These are phyloP conservation scores for Sordariomycetes sp. DNA, from an alignment of 2,329 filamentous ascomycete genomes.

Conservation along the genomic window DNA sequence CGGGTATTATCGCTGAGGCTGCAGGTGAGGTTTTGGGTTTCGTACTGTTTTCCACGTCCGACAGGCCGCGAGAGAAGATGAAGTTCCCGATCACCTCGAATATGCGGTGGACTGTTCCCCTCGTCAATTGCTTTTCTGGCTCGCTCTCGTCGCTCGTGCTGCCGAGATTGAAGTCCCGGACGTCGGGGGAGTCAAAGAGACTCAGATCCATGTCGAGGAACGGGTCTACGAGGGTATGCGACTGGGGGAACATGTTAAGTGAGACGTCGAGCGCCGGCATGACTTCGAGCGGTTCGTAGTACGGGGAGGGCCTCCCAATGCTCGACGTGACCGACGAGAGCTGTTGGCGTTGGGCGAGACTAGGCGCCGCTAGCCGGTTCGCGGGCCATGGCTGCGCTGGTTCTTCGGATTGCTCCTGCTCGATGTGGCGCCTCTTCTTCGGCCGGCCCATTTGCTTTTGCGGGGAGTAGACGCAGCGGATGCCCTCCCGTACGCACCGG, in stretches of 20 bases:
- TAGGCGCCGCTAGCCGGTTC: not conserved
- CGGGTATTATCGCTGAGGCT: not conserved
- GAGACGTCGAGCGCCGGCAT: not conserved
- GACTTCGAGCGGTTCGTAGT: not conserved
- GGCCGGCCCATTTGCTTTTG: conserved; percentile 57
- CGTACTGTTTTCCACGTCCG: not conserved
- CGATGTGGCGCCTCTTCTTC: conserved; percentile 33
- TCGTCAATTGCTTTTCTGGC: not conserved
- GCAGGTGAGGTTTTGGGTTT: not conserved
- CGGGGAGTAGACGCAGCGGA: conserved; percentile 46
- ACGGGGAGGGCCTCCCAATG: not conserved
- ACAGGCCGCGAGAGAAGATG: not conserved
- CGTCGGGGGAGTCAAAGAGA: not conserved
- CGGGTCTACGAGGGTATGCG: not conserved
- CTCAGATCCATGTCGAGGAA: not conserved
- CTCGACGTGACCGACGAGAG: not conserved
- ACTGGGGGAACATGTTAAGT: not conserved
- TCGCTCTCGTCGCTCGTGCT: not conserved
- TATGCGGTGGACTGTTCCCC: not conserved
- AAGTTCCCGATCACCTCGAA: not conserved
- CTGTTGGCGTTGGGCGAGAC: not conserved
- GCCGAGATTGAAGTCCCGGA: not conserved
- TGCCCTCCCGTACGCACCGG: conserved; percentile 42
- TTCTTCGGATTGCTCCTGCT: not conserved
- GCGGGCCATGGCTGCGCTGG: not conserved